These are phyloP conservation scores for Colletotrichum navitas DNA, from an alignment of 2,329 filamentous ascomycete genomes.

Conservation along the genomic window DNA sequence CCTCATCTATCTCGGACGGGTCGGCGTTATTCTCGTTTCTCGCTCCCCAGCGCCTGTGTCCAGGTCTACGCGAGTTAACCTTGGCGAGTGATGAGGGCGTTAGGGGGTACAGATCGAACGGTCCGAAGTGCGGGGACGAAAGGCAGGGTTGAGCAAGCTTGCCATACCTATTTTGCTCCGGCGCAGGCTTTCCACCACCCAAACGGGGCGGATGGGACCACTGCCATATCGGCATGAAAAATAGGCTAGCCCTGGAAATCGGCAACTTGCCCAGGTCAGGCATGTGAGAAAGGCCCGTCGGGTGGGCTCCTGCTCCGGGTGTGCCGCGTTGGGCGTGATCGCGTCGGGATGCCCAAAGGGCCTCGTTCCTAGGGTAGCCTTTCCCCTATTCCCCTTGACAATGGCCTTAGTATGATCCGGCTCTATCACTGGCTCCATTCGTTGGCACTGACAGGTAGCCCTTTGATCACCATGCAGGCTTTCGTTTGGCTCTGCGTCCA, in stretches of 20 bases:
- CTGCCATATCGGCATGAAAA: neutral
- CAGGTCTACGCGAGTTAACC: neutral
- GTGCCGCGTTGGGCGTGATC: conserved; percentile 32
- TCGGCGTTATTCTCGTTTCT: conserved; percentile 14
- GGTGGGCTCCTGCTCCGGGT: conserved; percentile 30
- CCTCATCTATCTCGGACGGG: neutral
- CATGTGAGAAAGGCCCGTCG: conserved; percentile 14
- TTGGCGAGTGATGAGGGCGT: conserved; percentile 19
- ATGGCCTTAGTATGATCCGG: conserved; percentile 27
- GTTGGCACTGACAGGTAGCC: neutral
- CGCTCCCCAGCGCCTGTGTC: neutral
- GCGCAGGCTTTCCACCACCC: neutral
- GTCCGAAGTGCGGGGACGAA: conserved; percentile 12
- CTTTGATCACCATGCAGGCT: conserved; percentile 14
- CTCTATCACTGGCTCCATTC: conserved; percentile 20
- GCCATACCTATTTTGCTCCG: neutral
- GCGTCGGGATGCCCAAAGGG: conserved; percentile 12
- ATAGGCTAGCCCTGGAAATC: neutral
- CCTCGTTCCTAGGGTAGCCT: neutral
- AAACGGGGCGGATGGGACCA: neutral
- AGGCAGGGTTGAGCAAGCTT: conserved; percentile 9
- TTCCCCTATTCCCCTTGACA: conserved; percentile 8
- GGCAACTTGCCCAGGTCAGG: neutral
- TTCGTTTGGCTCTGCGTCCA: conserved; percentile 9
- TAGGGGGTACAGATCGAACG: neutral